Percentiles rank a stretch among this genome's conserved stretches.
These are phyloP conservation scores for Beauveria caledonica DNA, from an alignment of 2,329 filamentous ascomycete genomes.

Conservation along the genomic window DNA sequence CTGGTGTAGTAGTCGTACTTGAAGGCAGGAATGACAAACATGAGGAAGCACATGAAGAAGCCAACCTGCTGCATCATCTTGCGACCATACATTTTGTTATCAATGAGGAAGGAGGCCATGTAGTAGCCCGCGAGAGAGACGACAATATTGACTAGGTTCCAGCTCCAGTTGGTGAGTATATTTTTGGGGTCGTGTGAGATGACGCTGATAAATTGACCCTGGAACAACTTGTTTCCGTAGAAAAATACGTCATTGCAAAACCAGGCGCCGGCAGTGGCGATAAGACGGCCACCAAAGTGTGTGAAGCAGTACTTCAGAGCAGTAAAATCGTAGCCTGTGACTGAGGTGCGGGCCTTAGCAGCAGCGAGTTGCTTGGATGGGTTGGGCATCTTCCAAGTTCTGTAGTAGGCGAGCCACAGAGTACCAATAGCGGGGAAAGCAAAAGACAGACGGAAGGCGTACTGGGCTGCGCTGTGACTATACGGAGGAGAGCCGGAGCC, in stretches of 20 bases:
- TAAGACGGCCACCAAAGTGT: slow-evolving; percentile 77
- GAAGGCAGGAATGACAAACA: slow-evolving; percentile 89
- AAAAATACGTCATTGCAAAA: slow-evolving; percentile 98
- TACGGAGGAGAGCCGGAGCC: slow-evolving; percentile 69
- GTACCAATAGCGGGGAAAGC: slow-evolving; percentile 85
- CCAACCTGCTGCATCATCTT: slow-evolving; percentile 95
- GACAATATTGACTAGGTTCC: slow-evolving; percentile 85
- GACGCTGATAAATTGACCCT: slow-evolving; percentile 79
- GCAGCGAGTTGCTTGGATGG: slow-evolving; percentile 74
- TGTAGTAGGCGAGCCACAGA: slow-evolving; percentile 91
- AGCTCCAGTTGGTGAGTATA: slow-evolving; percentile 81
- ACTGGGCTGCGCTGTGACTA: slow-evolving; percentile 68
- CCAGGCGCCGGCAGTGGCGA: slow-evolving; percentile 85
- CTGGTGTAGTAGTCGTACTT: slow-evolving; percentile 75
- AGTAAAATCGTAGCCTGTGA: slow-evolving; percentile 87
- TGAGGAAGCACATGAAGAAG: slow-evolving; percentile 86
- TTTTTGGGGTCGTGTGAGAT: slow-evolving; percentile 62
- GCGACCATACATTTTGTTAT: slow-evolving; percentile 93
- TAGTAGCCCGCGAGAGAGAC: slow-evolving; percentile 88
- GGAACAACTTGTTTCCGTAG: slow-evolving; percentile 98
- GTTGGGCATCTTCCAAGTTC: slow-evolving; percentile 87
- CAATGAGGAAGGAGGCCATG: slow-evolving; percentile 76
- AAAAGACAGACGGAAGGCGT: slow-evolving; percentile 87
- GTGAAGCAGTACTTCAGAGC: slow-evolving; percentile 71
- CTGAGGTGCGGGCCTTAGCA: slow-evolving; percentile 76